Evolutionary conservation across 2,329 filamentous ascomycete species (phyloP).

Genomic region (Bisporella sp.): DNA sequence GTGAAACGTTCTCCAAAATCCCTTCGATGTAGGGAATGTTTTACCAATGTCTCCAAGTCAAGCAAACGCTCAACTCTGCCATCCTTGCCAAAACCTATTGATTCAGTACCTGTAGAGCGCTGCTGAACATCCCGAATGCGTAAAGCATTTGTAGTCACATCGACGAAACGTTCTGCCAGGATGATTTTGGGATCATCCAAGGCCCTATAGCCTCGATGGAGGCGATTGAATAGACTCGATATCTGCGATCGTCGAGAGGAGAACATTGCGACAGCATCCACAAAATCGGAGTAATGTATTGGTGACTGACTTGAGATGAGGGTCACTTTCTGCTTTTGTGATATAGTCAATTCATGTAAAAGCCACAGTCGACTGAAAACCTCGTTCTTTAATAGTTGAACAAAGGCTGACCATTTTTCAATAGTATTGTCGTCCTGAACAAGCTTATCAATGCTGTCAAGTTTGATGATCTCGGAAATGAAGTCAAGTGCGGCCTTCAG

Average conservation of each 20-base stretch:
- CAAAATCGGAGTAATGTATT: slow-evolving; percentile 9
- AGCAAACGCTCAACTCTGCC: slow-evolving; percentile 4
- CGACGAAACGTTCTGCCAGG: slow-evolving; percentile 10
- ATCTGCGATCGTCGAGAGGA: slow-evolving; percentile 5
- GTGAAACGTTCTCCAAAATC: no score
- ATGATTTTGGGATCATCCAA: slow-evolving; percentile 7
- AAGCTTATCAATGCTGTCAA: slow-evolving; percentile 7
- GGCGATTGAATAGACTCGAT: background rate
- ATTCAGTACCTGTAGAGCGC: background rate
- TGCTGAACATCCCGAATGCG: background rate
- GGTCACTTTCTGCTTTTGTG: slow-evolving; percentile 4
- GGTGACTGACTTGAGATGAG: slow-evolving; percentile 24
- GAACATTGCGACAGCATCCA: slow-evolving; percentile 12
- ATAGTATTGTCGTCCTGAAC: slow-evolving; percentile 1
- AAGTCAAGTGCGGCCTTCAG: slow-evolving; percentile 7
- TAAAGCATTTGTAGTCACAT: slow-evolving; percentile 8
- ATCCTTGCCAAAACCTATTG: no score
- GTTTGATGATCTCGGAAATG: slow-evolving; percentile 3
- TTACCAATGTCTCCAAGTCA: slow-evolving; percentile 7
- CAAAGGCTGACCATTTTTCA: slow-evolving; percentile 6
- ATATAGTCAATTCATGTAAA: slow-evolving; percentile 12
- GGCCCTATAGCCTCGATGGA: background rate
- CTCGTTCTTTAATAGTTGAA: slow-evolving; percentile 7
- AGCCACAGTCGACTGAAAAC: slow-evolving; percentile 12
- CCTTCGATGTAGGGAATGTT: no score